phyloP scores from a whole-genome alignment of 2,329 filamentous ascomycete genomes.

The Monosporascus sp. region DNA sequence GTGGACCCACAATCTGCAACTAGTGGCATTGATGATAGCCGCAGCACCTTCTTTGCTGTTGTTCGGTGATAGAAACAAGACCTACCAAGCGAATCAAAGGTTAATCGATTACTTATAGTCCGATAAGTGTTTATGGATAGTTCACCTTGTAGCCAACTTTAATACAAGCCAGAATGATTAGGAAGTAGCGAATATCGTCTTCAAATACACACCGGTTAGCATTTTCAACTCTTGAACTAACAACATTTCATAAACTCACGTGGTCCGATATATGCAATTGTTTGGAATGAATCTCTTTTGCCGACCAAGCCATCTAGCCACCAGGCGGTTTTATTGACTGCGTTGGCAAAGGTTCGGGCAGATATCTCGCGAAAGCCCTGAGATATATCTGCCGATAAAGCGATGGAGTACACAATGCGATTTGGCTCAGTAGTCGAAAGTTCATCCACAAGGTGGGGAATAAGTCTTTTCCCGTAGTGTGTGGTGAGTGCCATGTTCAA shows the following conservation, averaged over 20 bases:
- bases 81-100: conserved; percentile 15
- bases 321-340: conserved; percentile 28
- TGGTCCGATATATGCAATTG: conserved; percentile 27
- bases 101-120: too few species aligned
- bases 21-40: too few species aligned
- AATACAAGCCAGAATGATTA: conserved; percentile 26
- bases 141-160: conserved; percentile 24
- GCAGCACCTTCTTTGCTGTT: too few species aligned
- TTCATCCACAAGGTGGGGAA: too few species aligned
- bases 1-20: too few species aligned
- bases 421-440: too few species aligned
- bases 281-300: conserved; percentile 8
- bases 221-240: not conserved
- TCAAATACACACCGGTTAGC: not conserved
- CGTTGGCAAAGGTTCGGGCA: conserved; percentile 18
- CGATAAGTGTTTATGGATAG: too few species aligned
- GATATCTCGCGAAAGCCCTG: too few species aligned
- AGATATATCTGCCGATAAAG: too few species aligned
- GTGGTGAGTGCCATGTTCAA: too few species aligned
- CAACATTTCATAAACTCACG: conserved; percentile 18
- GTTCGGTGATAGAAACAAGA: not conserved
- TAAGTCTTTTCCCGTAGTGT: too few species aligned
- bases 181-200: conserved; percentile 27
- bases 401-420: too few species aligned
- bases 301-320: conserved; percentile 19